Base-by-base conservation (phyloP, 306 rosid genomes). In the Vigna reflexopilosa region DNA sequence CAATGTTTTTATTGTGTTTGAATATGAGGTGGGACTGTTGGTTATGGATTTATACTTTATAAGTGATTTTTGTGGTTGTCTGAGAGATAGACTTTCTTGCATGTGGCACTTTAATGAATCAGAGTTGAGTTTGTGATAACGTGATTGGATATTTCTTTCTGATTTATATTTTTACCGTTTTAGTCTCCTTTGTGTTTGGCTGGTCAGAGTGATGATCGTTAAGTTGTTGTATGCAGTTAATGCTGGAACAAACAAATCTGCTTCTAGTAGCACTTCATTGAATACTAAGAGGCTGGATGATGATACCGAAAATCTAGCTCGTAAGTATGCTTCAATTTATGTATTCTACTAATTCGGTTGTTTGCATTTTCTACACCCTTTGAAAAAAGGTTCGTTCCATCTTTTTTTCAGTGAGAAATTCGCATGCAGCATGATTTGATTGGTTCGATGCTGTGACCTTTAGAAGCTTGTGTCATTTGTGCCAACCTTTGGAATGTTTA, bases 241-340 rank as follows among this genome's bases (percentile, higher is more conserved):
- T 77, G 97, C 93, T 65, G 98, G 93, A 11, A 88, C 93, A 49
- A 93, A 93, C 65, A 91, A 83, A 78, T 88, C 98, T 54, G 98
- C 98, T 9, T 87, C 93, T 6, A 90, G 97, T 82, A 80, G 95
- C 83, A 93, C 98, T 17, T 74, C 95, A 32, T 69, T 93, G 82
- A 93, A 93, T 81, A 91, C 98, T 20, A 90, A 94, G 91, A 91
- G 90, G 88, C 84, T 93, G 11, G 98, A 93, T 75, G 97, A 93
- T 2, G 97, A 93, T 84, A 88, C 97, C 0, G 98, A 93, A 81
- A 90, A 67, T 72, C 91, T 93, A 58, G 62, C 94, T 70, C 96
- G 98, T 93, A 69, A 88, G 97, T 87, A 2, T 77, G 12, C 26
- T 34, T 4, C 38, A 34, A 7, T 36, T 50, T 40, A 45, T 32